Conservation (phyloP, 75 land plant genomes). For the Ceratopteris richardii region DNA sequence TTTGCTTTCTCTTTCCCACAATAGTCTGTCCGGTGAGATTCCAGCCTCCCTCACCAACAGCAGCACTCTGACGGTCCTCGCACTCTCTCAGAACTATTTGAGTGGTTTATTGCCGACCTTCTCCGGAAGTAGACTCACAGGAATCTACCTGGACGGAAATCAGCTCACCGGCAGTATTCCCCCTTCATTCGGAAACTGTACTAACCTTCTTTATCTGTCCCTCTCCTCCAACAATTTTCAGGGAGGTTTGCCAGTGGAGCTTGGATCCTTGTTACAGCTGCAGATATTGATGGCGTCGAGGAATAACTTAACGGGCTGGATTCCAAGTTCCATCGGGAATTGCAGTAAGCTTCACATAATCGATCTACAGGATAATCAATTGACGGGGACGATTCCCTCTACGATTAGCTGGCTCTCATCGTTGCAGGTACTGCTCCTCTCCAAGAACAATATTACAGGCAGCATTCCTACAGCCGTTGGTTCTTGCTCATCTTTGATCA, state of each 20-base stretch:
- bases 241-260: background rate
- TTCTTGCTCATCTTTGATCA: constrained; percentile 21
- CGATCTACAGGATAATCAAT: constrained; percentile 28
- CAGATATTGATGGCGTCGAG: background rate
- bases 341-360: background rate
- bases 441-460: constrained; percentile 70
- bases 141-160: constrained; percentile 60
- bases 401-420: constrained; percentile 12
- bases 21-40: constrained; percentile 40
- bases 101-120: constrained; percentile 35
- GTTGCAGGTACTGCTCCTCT: constrained; percentile 42
- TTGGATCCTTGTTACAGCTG: background rate
- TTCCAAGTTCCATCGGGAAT: constrained; percentile 10
- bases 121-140: constrained; percentile 15
- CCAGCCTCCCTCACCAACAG: constrained; percentile 12
- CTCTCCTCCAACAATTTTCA: constrained; percentile 40
- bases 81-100: constrained; percentile 14
- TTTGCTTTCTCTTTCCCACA: constrained; percentile 42
- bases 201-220: constrained; percentile 25
- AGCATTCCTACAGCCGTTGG: constrained; percentile 42
- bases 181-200: constrained; percentile 27
- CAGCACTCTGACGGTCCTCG: constrained; percentile 3
- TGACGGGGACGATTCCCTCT: constrained; percentile 40
- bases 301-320: constrained; percentile 11
- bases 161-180: constrained; percentile 39